Evolutionary conservation across 176 grass and related monocot genomes (phyloP), one percentile per base, ranked within the genome.

Genomic region (Microstegium vimineum): DNA sequence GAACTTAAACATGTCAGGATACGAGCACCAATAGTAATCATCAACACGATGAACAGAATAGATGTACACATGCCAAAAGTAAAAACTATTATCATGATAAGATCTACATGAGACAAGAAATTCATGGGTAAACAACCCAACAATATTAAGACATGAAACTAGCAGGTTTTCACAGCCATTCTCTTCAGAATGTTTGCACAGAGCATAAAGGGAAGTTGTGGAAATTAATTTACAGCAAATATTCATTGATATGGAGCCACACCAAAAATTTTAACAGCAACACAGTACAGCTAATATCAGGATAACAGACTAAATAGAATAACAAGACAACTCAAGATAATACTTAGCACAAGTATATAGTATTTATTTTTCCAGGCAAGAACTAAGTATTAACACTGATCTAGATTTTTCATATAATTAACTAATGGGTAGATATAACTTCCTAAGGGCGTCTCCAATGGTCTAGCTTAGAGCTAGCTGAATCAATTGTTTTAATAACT

Each of bases 371-470:
- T 26, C 56, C 1, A 26, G n/a, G 10, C 8, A 60, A 60, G 10
- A 60, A 71, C 18, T 20, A 45, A 49, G 35, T 57, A 75, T 60
- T 49, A 59, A 25, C 77, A 68, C 13, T 40, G 34, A 74, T 42
- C 45, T 56, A 46, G 5, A 57, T 22, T 75, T 36, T 54, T 31
- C 15, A 64, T 71, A 56, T 56, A 36, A 27, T 43, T 36, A 57
- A 37, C 38, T 59, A 84, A 66, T 27, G 6, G 16, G 45, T 43
- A 84, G 37, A 80, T 9, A 73, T 80, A 40, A 47, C 11, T 75
- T 89, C 16, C 28, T 66, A 45, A 57, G 52, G 52, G 8, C 3
- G 3, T n/a, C 20, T 56, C 51, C 6, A 56, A 56, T n/a, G 51
- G 8, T 56, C 51, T 56, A 56, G 51, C 51, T 56, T n/a, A 56